Evolutionary conservation across 2,329 filamentous ascomycete species (phyloP).

Genomic region (Ascochyta koolunga): DNA sequence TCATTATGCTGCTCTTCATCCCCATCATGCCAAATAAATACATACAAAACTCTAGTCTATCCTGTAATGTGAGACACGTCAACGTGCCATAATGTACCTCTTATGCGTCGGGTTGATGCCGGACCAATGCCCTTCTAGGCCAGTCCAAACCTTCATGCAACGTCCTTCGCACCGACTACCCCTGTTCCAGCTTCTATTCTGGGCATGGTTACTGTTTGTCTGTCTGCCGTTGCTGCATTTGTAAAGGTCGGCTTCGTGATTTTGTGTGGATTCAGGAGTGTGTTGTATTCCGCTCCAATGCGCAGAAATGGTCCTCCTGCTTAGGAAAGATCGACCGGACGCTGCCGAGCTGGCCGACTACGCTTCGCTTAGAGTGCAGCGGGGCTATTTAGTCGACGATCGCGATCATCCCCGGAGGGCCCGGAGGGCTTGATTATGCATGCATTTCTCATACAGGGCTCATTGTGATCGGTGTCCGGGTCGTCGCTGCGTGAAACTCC

Average conservation of each 20-base stretch:
- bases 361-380: conserved; percentile 10
- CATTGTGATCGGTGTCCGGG: conserved; percentile 10
- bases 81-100: conserved; percentile 7
- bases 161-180: conserved; percentile 29
- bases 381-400: not conserved
- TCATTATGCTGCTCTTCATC: conserved; percentile 4
- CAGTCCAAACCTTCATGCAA: conserved; percentile 44
- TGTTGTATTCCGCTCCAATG: conserved; percentile 1
- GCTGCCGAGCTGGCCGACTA: conserved; percentile 5
- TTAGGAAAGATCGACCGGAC: conserved; percentile 6
- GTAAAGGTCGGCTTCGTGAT: not conserved
- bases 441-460: not conserved
- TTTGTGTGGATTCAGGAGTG: conserved; percentile 3
- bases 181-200: conserved; percentile 29
- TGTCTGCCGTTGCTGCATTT: conserved; percentile 12
- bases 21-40: conserved; percentile 4
- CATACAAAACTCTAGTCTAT: conserved; percentile 19
- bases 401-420: not conserved
- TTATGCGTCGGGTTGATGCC: conserved; percentile 23
- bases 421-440: not conserved
- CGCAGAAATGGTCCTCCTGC: not conserved
- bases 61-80: conserved; percentile 18
- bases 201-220: conserved; percentile 16
- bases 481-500: conserved; percentile 76
- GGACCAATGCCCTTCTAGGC: conserved; percentile 19